These are phyloP conservation scores for Hirschfeldia incana DNA, from an alignment of 345 rosid genomes.

Conservation along the genomic window DNA sequence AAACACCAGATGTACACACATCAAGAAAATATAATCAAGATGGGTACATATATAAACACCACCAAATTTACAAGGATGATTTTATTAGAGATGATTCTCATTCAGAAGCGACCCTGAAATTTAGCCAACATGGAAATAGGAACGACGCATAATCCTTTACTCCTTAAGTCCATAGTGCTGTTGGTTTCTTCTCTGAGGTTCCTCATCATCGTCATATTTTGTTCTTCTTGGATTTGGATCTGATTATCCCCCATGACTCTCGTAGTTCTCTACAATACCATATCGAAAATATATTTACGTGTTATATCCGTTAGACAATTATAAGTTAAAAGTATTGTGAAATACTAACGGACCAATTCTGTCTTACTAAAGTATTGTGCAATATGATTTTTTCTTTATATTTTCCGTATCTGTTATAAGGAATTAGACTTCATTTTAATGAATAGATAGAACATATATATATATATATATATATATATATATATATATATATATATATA, in stretches of 20 bases:
- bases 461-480: too few species aligned
- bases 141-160: conserved; percentile 77
- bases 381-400: neutral
- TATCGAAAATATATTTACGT: conserved; percentile 17
- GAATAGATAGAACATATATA: neutral
- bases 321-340: too few species aligned
- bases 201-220: conserved; percentile 23
- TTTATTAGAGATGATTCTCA: neutral
- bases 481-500: too few species aligned
- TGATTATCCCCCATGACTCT: conserved; percentile 25
- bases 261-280: conserved; percentile 27
- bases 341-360: neutral
- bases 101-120: conserved; percentile 48
- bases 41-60: conserved; percentile 12
- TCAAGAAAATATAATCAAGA: conserved; percentile 26
- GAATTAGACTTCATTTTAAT: conserved; percentile 2
- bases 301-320: neutral
- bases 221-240: conserved; percentile 33
- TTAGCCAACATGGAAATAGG: conserved; percentile 76
- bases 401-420: conserved; percentile 2
- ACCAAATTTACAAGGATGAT: conserved; percentile 18
- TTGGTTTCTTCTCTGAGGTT: conserved; percentile 18
- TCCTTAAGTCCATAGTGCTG: conserved; percentile 51
- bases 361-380: neutral
- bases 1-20: conserved; percentile 9